Base-by-base conservation (phyloP, 371 early-diverging fungal genomes). In the Mortierella sp. region DNA sequence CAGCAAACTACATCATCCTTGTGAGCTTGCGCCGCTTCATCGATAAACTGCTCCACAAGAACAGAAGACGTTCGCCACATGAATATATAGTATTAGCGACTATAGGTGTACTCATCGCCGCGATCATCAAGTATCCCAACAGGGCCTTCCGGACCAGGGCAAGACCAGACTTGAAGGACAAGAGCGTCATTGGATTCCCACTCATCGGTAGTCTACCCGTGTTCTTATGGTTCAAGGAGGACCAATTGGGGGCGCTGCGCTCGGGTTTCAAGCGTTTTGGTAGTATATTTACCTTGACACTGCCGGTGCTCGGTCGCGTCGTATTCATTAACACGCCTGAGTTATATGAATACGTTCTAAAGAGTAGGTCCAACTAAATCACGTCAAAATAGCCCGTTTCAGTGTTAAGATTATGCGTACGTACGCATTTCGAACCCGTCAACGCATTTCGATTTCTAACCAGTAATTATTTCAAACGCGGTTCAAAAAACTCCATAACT, bases 91-190 rank as follows among this genome's bases (percentile, higher is more conserved):
- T 68, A 28, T 46, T 75, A n/a, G 67, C 59, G 1, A 62, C 69
- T 24, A 32, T 75, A 19, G 75, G 64, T 1, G 46, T 60, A 19
- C 57, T 75, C 24, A 24, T 75, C 24, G 53, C 54, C 7, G 72
- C 72, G 3, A 56, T 72, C 15, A 32, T 59, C n/a, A 72, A 72
- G 28, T 72, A 72, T 32, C 72, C 72, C 32, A 57, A 72, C 50
- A 50, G 72, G 3, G 72, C 72, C 30, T 31, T 72, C 23, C 39
- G 60, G 19, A 53, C 54, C 39, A 31, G 57, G 0, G 57, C 66
- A 6, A 52, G 72, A 24, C 72, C 72, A 4, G 72, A 72, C 28
- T 49, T 72, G 21, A 72, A 72, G 31, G 65, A 39, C 59, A 62
- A 68, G 52, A 47, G 60, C 6, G 48, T 58, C 30, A 39, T 6